Evolutionary conservation across 371 early-diverging fungal genomes (phyloP), one percentile per base, ranked within the genome.

Genomic region (Coemansia sp.): DNA sequence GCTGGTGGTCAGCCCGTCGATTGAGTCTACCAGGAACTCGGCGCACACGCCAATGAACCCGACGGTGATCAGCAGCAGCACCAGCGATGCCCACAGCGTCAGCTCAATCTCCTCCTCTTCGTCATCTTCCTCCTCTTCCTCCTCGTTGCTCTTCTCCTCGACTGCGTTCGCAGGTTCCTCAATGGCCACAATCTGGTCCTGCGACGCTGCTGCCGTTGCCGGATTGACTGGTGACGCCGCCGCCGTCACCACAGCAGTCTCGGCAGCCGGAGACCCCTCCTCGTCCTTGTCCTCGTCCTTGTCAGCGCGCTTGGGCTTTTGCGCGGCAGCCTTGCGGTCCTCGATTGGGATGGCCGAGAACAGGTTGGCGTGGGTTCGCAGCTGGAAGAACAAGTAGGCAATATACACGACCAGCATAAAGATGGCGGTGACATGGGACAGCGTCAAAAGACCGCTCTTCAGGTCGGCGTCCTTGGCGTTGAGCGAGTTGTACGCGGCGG

Each of bases 11-110:
- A 90, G 77, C 12, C 87, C 90, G 41, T 91, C 89, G 61, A 95
- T 90, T 3, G 90, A 85, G 35, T 78, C 84, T 2, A 94, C 94
- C 16, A 94, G 77, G 66, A 82, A 89, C 59, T 93, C 94, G 26
- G 94, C 91, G 59, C 85, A 90, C 39, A 93, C 76, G 16, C 88
- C 87, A 8, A 91, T 87, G 20, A 90, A 56, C 0, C 81, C 82
- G 20, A 88, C 85, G 35, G 82, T 70, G 2, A 72, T 57, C 43
- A 81, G 63, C 62, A 90, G 75, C 74, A 85, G 48, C 16, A 69
- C 33, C 20, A 84, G 49, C 10, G 85, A 62, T 60, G 86, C 77
- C 81, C 78, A 68, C 14, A 85, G 59, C 38, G 88, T 84, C 61
- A 86, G 71, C 62, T 79, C 77, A 12, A 84, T 78, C 5, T 65